These are phyloP conservation scores for Aspergillus sp. DNA, from an alignment of 2,329 filamentous ascomycete genomes.

Conservation along the genomic window DNA sequence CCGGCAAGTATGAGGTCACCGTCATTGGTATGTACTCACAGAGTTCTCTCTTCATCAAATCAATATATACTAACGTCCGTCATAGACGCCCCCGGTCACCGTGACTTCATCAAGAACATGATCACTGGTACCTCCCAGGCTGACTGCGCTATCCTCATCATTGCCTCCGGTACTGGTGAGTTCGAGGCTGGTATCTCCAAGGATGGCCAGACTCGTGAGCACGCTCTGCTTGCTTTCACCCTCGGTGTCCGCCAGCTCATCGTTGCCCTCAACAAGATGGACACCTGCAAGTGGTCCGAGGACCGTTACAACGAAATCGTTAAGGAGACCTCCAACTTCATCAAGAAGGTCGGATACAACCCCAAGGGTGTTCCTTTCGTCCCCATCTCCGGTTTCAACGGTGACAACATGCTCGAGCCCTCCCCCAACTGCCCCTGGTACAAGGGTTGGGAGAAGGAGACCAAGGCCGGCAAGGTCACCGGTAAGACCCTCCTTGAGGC, in stretches of 20 bases:
- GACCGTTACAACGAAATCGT: slow-evolving; percentile 97
- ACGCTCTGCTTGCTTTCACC: slow-evolving; percentile 99
- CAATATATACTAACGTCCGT: slow-evolving; percentile 19
- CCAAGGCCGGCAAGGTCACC: slow-evolving; percentile 77
- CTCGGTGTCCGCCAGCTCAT: slow-evolving; percentile 99
- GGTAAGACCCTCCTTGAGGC: slow-evolving; percentile 99
- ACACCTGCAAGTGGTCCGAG: slow-evolving; percentile 98
- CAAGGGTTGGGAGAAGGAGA: slow-evolving; percentile 99
- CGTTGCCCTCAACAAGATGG: slow-evolving; percentile 99
- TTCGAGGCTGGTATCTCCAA: slow-evolving; percentile 99
- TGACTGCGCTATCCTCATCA: slow-evolving; percentile 99
- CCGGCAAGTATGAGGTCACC: slow-evolving; percentile 94
- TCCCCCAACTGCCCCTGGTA: slow-evolving; percentile 99
- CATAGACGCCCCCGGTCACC: slow-evolving; percentile 92
- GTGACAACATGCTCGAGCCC: slow-evolving; percentile 96
- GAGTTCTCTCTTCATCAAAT: background rate
- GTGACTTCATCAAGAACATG: slow-evolving; percentile 99
- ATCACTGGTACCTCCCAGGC: slow-evolving; percentile 99
- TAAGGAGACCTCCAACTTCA: slow-evolving; percentile 99
- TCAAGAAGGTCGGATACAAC: slow-evolving; percentile 99
- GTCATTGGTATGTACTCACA: slow-evolving; percentile 74
- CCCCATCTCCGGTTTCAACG: slow-evolving; percentile 99
- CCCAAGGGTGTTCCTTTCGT: slow-evolving; percentile 98
- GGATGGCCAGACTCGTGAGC: slow-evolving; percentile 99
- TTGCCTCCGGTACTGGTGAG: slow-evolving; percentile 99